phyloP scores from a whole-genome alignment of 768 basidiomycete genomes.

The Termitomyces sp. region DNA sequence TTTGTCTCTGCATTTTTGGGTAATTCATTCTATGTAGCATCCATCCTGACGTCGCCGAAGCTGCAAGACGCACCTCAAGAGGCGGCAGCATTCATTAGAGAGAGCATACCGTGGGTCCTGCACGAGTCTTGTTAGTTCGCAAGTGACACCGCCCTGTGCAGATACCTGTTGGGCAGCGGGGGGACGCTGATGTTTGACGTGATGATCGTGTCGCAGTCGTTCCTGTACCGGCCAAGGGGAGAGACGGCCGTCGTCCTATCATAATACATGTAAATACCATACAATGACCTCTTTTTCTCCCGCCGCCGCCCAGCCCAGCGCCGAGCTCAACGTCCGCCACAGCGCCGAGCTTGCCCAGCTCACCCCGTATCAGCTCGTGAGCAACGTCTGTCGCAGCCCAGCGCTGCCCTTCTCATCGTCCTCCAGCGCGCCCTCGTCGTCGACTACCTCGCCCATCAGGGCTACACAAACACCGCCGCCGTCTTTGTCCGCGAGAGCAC shows the following conservation, averaged over 20 bases:
- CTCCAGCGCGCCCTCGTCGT: constrained; percentile 62
- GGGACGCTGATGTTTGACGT: constrained; percentile 94
- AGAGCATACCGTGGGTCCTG: constrained; percentile 75
- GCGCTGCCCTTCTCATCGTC: background rate
- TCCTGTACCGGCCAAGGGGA: constrained; percentile 74
- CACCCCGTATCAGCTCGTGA: constrained; percentile 42
- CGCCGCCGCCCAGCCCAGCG: background rate
- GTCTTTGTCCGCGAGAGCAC: constrained; percentile 63
- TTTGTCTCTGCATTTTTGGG: constrained; percentile 94
- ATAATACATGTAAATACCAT: constrained; percentile 6
- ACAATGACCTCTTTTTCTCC: background rate
- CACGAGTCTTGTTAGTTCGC: too few relatives aligned
- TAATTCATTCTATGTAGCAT: constrained; percentile 89
- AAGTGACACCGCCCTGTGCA: too few relatives aligned
- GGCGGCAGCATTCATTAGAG: constrained; percentile 63
- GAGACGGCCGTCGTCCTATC: too few relatives aligned
- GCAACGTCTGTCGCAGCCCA: background rate
- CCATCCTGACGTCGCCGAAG: constrained; percentile 76
- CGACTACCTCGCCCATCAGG: constrained; percentile 72
- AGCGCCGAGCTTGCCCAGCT: constrained; percentile 22
- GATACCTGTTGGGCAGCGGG: constrained; percentile 86
- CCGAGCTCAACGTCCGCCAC: constrained; percentile 11
- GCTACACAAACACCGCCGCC: constrained; percentile 65
- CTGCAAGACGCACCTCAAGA: constrained; percentile 39
- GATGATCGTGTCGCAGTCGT: constrained; percentile 82